Base-by-base conservation (phyloP, 352 stramenopile species). In the Paralagenidium karlingii region DNA sequence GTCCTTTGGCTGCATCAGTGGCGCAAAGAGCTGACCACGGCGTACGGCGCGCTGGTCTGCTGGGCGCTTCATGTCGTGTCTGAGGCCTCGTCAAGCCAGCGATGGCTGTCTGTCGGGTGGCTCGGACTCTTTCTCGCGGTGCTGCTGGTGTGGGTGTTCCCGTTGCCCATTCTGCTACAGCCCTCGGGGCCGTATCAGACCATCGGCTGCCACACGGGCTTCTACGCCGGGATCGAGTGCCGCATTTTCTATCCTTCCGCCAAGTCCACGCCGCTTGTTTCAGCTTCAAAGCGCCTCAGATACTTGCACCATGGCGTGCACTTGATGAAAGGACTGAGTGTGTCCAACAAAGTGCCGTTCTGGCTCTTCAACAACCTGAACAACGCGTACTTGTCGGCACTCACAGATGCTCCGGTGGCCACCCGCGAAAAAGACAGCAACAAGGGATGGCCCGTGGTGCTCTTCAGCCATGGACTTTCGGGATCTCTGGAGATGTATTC, bases 221-320 rank as follows among this genome's bases (percentile, higher is more conserved):
- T 66, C 32, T 53, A 66, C 40, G 54, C 55, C 3, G 62, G 53
- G 29, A 46, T 81, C 46, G 69, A 83, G 39, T 81, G 63, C 44
- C 69, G 69, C 34, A 55, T 84, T 12, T 71, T 83, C 34, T 83
- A 83, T 45, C 68, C 68, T 27, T 63, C 64, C n/a, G 42, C 50
- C 7, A 40, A 38, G 24, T 31, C 41, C 3, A 19, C 42, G 22
- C 41, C 28, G 11, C n/a, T 5, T 5, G 8, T 51, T 12, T 18
- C 24, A 3, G 18, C 38, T 0, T 42, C 34, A 5, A 29, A 48
- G 38, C 50, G 46, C 21, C 48, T 56, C 4, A 43, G 37, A 2
- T 70, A 79, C 27, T 16, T 75, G 16, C 61, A 78, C 40, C 60
- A 84, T 39, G 69, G 69, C 27, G 28, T 58, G 39, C 69, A 84